Conservation (phyloP, 306 rosid genomes). For the Cercis canadensis region DNA sequence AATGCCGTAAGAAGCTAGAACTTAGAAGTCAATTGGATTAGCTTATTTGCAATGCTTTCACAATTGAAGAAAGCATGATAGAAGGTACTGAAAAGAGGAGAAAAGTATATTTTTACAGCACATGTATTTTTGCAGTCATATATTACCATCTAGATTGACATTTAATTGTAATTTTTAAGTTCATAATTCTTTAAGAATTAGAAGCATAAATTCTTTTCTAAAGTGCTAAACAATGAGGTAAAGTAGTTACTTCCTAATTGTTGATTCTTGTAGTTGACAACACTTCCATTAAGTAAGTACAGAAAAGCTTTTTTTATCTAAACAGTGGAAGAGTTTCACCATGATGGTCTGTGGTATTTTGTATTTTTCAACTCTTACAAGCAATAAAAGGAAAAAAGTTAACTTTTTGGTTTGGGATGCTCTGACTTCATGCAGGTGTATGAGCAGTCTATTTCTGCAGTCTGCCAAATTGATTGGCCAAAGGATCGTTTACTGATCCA, state of each 20-base stretch:
- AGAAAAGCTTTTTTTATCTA: neutral
- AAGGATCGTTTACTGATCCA: constrained; percentile 83
- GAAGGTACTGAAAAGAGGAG: neutral
- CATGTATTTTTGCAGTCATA: too few relatives aligned
- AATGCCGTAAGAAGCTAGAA: constrained; percentile 23
- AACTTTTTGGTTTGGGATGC: constrained; percentile 19
- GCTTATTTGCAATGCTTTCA: constrained; percentile 21
- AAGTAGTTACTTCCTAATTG: too few relatives aligned
- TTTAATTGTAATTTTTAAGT: too few relatives aligned
- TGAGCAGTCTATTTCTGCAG: constrained; percentile 94
- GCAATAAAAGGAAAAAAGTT: constrained; percentile 21
- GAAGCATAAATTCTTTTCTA: constrained; percentile 27
- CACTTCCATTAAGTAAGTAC: too few relatives aligned
- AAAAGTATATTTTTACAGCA: neutral
- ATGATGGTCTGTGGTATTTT: constrained; percentile 7
- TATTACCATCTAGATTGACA: too few relatives aligned
- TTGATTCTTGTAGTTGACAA: too few relatives aligned
- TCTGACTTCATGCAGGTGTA: constrained; percentile 70
- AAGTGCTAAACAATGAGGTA: neutral
- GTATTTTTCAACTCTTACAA: neutral
- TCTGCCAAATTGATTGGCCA: constrained; percentile 92
- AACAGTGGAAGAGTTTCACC: constrained; percentile 12
- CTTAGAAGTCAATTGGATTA: constrained; percentile 7
- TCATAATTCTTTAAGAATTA: too few relatives aligned
- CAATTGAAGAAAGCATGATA: constrained; percentile 4